These are phyloP conservation scores for Fusarium tanahbumbuense DNA, from an alignment of 2,329 filamentous ascomycete species.

Conservation along the genomic window DNA sequence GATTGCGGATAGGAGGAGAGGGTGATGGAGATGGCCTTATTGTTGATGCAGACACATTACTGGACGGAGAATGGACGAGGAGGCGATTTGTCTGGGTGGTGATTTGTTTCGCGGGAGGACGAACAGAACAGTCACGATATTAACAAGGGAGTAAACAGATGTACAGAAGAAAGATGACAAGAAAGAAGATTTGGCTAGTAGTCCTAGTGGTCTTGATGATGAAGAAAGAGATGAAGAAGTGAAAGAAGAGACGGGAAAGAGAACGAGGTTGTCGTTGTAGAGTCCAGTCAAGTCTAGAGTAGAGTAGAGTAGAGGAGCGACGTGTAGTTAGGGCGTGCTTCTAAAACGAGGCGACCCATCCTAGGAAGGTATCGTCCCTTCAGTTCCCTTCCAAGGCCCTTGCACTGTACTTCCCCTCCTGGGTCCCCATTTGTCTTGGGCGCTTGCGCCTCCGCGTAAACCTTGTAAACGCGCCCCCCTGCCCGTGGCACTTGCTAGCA, in stretches of 20 bases:
- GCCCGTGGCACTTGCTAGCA: slow-evolving; percentile 31
- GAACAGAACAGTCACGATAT: slow-evolving; percentile 4
- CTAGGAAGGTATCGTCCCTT: slow-evolving; percentile 42
- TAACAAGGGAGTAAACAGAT: slow-evolving; percentile 7
- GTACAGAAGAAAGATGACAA: not conserved
- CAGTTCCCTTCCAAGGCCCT: slow-evolving; percentile 40
- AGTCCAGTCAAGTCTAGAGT: not conserved
- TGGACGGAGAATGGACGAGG: slow-evolving; percentile 36
- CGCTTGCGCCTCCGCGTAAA: slow-evolving; percentile 49
- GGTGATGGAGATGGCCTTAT: slow-evolving; percentile 44
- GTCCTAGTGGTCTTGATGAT: slow-evolving; percentile 4
- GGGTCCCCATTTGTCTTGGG: slow-evolving; percentile 35
- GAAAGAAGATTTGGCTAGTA: slow-evolving; percentile 6
- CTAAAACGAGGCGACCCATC: slow-evolving; percentile 46
- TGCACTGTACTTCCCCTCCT: slow-evolving; percentile 27
- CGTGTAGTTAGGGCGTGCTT: slow-evolving; percentile 42
- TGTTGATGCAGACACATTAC: slow-evolving; percentile 45
- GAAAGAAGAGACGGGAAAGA: slow-evolving; percentile 27
- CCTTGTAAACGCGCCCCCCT: slow-evolving; percentile 46
- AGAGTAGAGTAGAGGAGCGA: slow-evolving; percentile 39
- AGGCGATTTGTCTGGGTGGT: slow-evolving; percentile 26
- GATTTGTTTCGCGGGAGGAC: slow-evolving; percentile 9
- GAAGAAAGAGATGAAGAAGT: slow-evolving; percentile 11
- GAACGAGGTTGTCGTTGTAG: slow-evolving; percentile 37
- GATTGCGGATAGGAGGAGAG: slow-evolving; percentile 39